Conservation (phyloP, 495 filamentous ascomycete genomes). For the Cetradonia linearis region DNA sequence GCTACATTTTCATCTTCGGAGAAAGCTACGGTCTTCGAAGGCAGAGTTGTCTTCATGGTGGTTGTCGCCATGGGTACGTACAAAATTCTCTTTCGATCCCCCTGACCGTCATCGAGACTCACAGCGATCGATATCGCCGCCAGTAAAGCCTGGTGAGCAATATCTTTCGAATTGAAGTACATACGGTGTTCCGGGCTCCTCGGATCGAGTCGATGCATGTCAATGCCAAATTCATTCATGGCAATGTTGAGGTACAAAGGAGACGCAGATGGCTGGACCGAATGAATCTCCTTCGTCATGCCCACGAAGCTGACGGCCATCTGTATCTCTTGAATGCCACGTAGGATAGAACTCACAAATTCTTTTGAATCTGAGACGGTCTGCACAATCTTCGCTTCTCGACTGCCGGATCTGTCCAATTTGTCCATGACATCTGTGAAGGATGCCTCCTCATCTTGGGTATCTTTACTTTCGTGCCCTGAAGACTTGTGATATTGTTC, state of each 20-base stretch:
- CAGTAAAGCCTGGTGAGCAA: conserved; percentile 89
- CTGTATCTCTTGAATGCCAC: conserved; percentile 92
- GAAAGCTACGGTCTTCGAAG: conserved; percentile 83
- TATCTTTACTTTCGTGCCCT: conserved; percentile 30
- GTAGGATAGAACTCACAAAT: conserved; percentile 78
- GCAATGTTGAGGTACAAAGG: conserved; percentile 75
- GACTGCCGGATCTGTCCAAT: conserved; percentile 58
- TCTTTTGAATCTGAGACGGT: conserved; percentile 89
- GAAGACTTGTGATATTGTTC: conserved; percentile 31
- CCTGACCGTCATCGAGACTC: conserved; percentile 77
- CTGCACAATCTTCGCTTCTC: conserved; percentile 66
- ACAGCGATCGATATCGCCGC: conserved; percentile 87
- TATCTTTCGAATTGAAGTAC: conserved; percentile 91
- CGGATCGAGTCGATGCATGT: conserved; percentile 85
- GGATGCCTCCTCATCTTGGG: conserved; percentile 45
- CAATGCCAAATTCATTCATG: conserved; percentile 91
- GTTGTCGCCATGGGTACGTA: conserved; percentile 98
- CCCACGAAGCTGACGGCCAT: conserved; percentile 90
- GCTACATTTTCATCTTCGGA: conserved; percentile 62
- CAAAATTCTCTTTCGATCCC: conserved; percentile 73
- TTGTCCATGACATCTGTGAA: conserved; percentile 73
- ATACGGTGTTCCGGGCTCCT: conserved; percentile 94
- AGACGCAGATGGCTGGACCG: conserved; percentile 51
- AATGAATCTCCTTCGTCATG: conserved; percentile 63
- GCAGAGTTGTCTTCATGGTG: conserved; percentile 86